These are phyloP conservation scores for Pichia eremophila DNA, from an alignment of 805 yeast genomes.

Conservation along the genomic window DNA sequence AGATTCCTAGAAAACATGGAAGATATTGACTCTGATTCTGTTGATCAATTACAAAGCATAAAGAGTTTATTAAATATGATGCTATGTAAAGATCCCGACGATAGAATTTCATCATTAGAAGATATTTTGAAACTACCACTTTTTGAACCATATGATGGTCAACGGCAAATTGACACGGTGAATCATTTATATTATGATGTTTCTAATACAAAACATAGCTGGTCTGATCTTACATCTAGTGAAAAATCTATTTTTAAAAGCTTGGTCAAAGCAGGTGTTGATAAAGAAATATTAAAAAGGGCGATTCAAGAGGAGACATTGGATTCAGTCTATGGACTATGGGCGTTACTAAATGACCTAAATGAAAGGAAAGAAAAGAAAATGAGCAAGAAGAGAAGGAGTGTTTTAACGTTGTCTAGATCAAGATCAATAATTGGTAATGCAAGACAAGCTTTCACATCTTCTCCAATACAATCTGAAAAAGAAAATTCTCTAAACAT, in stretches of 20 bases:
- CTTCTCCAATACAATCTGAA: constrained; percentile 5
- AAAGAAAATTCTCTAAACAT: not conserved
- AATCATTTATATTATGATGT: constrained; percentile 29
- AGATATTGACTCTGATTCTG: not conserved
- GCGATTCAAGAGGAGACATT: constrained; percentile 51
- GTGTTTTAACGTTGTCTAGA: constrained; percentile 20
- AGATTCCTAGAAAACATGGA: constrained; percentile 29
- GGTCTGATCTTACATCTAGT: constrained; percentile 31
- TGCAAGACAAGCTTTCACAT: constrained; percentile 14
- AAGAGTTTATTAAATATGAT: constrained; percentile 44
- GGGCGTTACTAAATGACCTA: constrained; percentile 56
- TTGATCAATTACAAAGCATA: constrained; percentile 32
- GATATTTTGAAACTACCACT: constrained; percentile 45
- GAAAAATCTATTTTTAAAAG: constrained; percentile 56
- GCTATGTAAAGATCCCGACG: constrained; percentile 55
- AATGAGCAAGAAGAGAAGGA: constrained; percentile 17
- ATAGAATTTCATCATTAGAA: constrained; percentile 45
- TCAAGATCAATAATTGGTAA: constrained; percentile 19
- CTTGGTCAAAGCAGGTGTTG: constrained; percentile 52
- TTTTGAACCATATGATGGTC: constrained; percentile 37
- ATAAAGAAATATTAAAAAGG: constrained; percentile 47
- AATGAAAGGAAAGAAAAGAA: constrained; percentile 37
- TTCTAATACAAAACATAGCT: constrained; percentile 12
- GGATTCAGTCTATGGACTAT: constrained; percentile 66
- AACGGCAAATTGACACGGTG: constrained; percentile 31